Conservation (phyloP, 441 rosid genomes). For the Erodium trifolium region DNA sequence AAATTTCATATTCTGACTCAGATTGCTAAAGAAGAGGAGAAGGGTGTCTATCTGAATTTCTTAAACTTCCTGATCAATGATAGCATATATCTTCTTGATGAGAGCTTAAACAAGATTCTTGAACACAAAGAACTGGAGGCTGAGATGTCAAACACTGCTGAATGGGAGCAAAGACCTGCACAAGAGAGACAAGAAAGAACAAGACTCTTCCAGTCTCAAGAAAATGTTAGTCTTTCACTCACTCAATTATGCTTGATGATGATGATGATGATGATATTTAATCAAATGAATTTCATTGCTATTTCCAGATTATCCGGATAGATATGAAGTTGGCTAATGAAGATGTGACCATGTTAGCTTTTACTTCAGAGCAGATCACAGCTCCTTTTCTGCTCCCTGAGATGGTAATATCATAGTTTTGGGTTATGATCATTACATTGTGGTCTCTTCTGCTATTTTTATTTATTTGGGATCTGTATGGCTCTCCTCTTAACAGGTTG, state of each 20-base stretch:
- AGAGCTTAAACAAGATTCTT: slow-evolving; percentile 94
- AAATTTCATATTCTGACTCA: slow-evolving; percentile 29
- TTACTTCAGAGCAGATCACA: slow-evolving; percentile 90
- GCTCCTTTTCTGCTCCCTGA: slow-evolving; percentile 97
- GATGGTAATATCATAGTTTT: slow-evolving; percentile 46
- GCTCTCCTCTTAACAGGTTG: slow-evolving; percentile 42
- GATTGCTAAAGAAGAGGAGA: slow-evolving; percentile 99
- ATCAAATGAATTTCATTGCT: slow-evolving; percentile 11
- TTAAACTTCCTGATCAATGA: slow-evolving; percentile 93
- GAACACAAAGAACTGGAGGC: slow-evolving; percentile 94
- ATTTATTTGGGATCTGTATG: too few relatives aligned
- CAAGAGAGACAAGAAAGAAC: slow-evolving; percentile 99
- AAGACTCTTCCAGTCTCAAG: slow-evolving; percentile 82
- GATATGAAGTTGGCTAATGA: slow-evolving; percentile 99
- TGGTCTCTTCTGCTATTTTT: too few relatives aligned
- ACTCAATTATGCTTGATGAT: background rate
- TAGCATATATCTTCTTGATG: slow-evolving; percentile 96
- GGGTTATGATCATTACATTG: too few relatives aligned
- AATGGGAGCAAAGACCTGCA: slow-evolving; percentile 89
- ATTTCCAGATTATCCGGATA: slow-evolving; percentile 69
- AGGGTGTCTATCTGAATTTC: slow-evolving; percentile 97
- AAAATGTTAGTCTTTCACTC: slow-evolving; percentile 49
- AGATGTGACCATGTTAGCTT: slow-evolving; percentile 89
- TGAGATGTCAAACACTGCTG: slow-evolving; percentile 83
- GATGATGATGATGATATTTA: background rate